Evolutionary conservation across 2,329 filamentous ascomycete genomes (phyloP), one percentile per base, ranked within the genome.

Genomic region (Sordariomycetes sp.): DNA sequence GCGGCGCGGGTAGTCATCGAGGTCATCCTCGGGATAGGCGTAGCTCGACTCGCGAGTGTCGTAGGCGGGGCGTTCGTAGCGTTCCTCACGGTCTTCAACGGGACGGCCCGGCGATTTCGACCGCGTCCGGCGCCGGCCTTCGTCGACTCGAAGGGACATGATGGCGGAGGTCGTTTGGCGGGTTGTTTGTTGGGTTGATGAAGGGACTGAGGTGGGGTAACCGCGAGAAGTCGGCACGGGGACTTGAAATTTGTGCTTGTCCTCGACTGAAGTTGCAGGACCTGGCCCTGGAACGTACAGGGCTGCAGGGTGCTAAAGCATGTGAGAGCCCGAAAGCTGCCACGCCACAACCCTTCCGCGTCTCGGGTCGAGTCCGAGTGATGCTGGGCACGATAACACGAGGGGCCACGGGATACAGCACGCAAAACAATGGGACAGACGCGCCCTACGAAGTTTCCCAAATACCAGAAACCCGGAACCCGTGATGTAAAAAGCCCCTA

Each of bases 101-200:
- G 60, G 70, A 67, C 70, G 75, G 65, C 67, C 72, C 53, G 70
- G 72, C 0, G 79, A 82, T 57, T 74, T 72, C 56, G 78, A 77
- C 57, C 78, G 77, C 54, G 71, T 74, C 58, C 75, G 74, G 53
- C 73, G 72, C 54, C 70, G 68, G 59, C 67, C 67, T 59, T 76
- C 74, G 60, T 77, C 76, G 57, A 79, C 74, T 58, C 73, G 71
- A 52, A 81, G 71, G 63, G 80, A 81, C 79, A 82, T 83, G 25
- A 20, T 35, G 43, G 43, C 43, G n/a, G 4, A 48, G 10, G 3
- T n/a, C 7, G 16, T n/a, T n/a, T n/a, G 16, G 14, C 43, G 43
- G 11, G 11, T 43, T 43, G 12, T 43, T 48, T 22, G 43, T n/a
- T n/a, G 43, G 43, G 43, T 48, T 48, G 43, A n/a, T 22, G 43